Evolutionary conservation across 495 filamentous ascomycete genomes (phyloP), one percentile per base, ranked within the genome.

Genomic region (Aspergillus indologenus): DNA sequence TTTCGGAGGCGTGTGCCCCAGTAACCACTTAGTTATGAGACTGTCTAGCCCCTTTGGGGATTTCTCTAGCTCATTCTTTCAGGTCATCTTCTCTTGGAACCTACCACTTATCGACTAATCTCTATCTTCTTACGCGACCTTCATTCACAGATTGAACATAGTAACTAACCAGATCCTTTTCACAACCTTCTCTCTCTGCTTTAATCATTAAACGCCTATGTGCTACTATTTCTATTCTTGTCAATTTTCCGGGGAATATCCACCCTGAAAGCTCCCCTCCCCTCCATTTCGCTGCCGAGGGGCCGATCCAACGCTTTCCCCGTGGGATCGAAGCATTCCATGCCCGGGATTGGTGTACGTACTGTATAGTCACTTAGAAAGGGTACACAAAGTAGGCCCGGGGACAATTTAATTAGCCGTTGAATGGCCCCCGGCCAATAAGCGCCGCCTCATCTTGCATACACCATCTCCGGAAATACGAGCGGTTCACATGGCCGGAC

Each of bases 41-140:
- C 57, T 61, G 54, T 20, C 49, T 21, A 18, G 2, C 21, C 18
- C 11, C 9, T 65, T 20, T 50, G 57, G 61, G 63, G 70, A 68
- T 71, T 70, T 61, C 65, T 56, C 62, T 48, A 62, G 64, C 65
- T 69, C 65, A 69, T 66, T 65, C 47, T 51, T 65, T 65, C 53
- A 60, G 60, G 62, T 71, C 70, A 68, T 66, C 57, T 22, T 56
- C 59, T 29, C 60, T n/a, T n/a, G n/a, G n/a, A n/a, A n/a, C n/a
- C n/a, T n/a, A n/a, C 60, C 56, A 49, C 55, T 62, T 63, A 14
- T 26, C 42, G 44, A 20, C 24, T 19, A 56, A 47, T 46, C 29
- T 7, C 43, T 46, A 12, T 9, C 29, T 56, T 46, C 21, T 46
- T 56, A 34, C 22, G 47, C 43, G 24, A 29, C 26, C 15, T 20